Conservation (phyloP, 1,284 basidiomycete species). For the Trichosporon sp. region DNA sequence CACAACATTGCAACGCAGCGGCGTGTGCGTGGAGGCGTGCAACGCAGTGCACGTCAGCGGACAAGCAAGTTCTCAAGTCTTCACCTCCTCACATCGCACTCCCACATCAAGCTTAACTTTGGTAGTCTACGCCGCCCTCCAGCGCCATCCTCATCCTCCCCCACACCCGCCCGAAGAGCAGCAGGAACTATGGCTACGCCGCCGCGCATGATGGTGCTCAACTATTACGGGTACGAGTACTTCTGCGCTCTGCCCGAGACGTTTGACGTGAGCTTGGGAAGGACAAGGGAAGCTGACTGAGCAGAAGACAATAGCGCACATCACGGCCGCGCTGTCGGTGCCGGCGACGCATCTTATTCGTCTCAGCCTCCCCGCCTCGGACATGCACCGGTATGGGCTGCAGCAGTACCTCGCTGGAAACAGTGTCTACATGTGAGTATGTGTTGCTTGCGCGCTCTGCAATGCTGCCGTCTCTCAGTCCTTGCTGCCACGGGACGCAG, state of each 20-base stretch:
- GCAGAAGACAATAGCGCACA: constrained; percentile 48
- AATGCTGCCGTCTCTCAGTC: too few species aligned
- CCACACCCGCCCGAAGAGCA: background rate
- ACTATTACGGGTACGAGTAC: constrained; percentile 41
- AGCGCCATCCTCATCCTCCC: background rate
- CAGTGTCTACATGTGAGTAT: constrained; percentile 48
- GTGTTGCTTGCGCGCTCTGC: too few species aligned
- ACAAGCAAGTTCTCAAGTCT: background rate
- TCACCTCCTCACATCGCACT: background rate
- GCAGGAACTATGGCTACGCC: constrained; percentile 25
- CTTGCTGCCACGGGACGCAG: too few species aligned
- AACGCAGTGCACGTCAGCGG: background rate
- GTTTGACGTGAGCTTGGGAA: constrained; percentile 42
- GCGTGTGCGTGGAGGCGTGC: background rate
- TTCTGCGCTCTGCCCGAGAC: constrained; percentile 45
- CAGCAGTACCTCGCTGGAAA: constrained; percentile 33
- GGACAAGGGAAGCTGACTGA: constrained; percentile 2
- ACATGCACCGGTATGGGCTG: constrained; percentile 46
- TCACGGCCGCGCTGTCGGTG: constrained; percentile 43
- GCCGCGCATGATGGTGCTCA: constrained; percentile 46
- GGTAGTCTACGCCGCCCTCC: too few species aligned
- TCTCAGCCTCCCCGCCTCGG: constrained; percentile 40
- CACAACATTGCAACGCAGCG: constrained; percentile 4
- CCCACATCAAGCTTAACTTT: too few species aligned
- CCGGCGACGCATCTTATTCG: constrained; percentile 44